These are phyloP conservation scores for Nakazawaea populi DNA, from an alignment of 805 yeast genomes.

Conservation along the genomic window DNA sequence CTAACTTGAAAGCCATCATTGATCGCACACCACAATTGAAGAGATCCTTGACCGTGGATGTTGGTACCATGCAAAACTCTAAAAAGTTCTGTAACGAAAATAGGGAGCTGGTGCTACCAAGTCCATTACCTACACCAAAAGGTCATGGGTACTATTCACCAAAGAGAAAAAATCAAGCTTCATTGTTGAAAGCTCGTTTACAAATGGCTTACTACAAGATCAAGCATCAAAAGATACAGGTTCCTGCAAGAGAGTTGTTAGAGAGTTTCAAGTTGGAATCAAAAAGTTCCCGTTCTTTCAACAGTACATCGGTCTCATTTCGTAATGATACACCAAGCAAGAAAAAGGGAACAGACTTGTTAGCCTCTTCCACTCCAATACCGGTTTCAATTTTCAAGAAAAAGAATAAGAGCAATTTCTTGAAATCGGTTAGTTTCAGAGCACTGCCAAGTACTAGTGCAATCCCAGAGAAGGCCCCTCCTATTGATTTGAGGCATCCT, in stretches of 20 bases:
- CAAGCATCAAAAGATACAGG: conserved; percentile 13
- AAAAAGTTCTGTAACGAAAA: neutral
- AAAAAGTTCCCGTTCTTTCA: neutral
- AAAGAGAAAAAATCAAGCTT: conserved; percentile 24
- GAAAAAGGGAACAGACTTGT: conserved; percentile 24
- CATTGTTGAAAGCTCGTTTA: conserved; percentile 39
- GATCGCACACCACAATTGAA: conserved; percentile 11
- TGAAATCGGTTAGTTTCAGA: conserved; percentile 2
- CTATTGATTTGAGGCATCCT: conserved; percentile 1
- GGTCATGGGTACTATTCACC: conserved; percentile 17
- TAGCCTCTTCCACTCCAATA: conserved; percentile 28
- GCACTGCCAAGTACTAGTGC: neutral
- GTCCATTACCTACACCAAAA: conserved; percentile 10
- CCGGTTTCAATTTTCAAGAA: conserved; percentile 3
- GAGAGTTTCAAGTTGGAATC: conserved; percentile 7
- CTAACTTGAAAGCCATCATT: conserved; percentile 3
- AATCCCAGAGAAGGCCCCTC: neutral
- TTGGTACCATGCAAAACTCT: neutral
- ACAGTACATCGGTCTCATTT: neutral
- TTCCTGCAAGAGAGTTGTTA: conserved; percentile 1
- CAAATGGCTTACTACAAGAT: conserved; percentile 49
- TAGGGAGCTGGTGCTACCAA: conserved; percentile 4
- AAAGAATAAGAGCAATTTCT: neutral
- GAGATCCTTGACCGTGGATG: conserved; percentile 13
- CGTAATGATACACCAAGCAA: conserved; percentile 14